phyloP scores from a whole-genome alignment of 2,329 filamentous ascomycete genomes.

The Emmonsiellopsis sp. region DNA sequence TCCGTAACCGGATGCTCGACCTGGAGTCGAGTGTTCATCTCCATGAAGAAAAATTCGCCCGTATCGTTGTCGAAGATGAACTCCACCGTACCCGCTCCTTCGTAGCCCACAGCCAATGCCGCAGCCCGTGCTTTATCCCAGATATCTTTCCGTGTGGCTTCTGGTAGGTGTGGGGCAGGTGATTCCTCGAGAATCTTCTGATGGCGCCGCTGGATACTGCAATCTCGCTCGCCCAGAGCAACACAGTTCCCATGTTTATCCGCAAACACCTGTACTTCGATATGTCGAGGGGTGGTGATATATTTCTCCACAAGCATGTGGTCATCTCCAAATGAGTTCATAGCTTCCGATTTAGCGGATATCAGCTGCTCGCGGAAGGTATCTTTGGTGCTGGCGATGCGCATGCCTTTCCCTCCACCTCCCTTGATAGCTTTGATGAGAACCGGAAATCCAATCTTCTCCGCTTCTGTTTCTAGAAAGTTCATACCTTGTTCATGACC shows the following conservation, averaged over 20 bases:
- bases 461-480: slow-evolving; percentile 59
- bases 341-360: slow-evolving; percentile 56
- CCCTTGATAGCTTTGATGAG: slow-evolving; percentile 59
- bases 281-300: slow-evolving; percentile 57
- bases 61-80: slow-evolving; percentile 62
- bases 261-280: slow-evolving; percentile 60
- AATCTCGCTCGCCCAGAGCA: slow-evolving; percentile 56
- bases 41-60: slow-evolving; percentile 61
- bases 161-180: slow-evolving; percentile 53
- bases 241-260: slow-evolving; percentile 58
- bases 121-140: slow-evolving; percentile 58
- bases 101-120: slow-evolving; percentile 55
- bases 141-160: slow-evolving; percentile 52
- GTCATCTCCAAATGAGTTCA: slow-evolving; percentile 57
- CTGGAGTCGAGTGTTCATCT: slow-evolving; percentile 74
- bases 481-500: slow-evolving; percentile 66
- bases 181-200: slow-evolving; percentile 61
- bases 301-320: slow-evolving; percentile 61
- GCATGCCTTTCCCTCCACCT: slow-evolving; percentile 60
- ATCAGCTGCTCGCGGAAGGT: slow-evolving; percentile 53
- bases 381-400: slow-evolving; percentile 49
- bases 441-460: slow-evolving; percentile 58
- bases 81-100: slow-evolving; percentile 58
- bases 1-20: slow-evolving; percentile 95
- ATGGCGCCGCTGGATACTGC: slow-evolving; percentile 56